phyloP scores from a whole-genome alignment of 1,284 basidiomycete genomes.

The Ustilago xerochloae region DNA sequence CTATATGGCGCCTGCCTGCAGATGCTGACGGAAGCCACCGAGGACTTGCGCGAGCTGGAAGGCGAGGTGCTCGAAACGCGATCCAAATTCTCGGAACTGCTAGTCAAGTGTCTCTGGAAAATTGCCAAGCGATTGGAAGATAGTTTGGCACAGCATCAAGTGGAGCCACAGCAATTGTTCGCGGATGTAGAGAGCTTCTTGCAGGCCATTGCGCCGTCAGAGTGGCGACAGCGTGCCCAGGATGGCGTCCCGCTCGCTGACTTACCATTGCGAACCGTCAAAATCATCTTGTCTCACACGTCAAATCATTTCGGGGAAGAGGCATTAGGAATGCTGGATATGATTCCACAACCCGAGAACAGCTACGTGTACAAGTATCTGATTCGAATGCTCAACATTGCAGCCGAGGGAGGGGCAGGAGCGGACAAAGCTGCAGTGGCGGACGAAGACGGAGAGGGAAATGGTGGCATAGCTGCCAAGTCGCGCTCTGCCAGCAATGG shows the following conservation, averaged over 20 bases:
- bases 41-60: slow-evolving; percentile 77
- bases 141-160: slow-evolving; percentile 81
- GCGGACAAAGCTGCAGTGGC: slow-evolving; percentile 33
- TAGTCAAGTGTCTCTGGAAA: slow-evolving; percentile 99
- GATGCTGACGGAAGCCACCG: slow-evolving; percentile 86
- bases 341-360: slow-evolving; percentile 59
- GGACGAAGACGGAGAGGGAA: slow-evolving; percentile 76
- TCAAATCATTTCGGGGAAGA: slow-evolving; percentile 57
- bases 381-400: slow-evolving; percentile 58
- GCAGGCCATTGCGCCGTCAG: slow-evolving; percentile 90
- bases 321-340: slow-evolving; percentile 57
- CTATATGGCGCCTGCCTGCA: slow-evolving; percentile 88
- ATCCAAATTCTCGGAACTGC: slow-evolving; percentile 91
- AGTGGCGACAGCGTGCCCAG: slow-evolving; percentile 90
- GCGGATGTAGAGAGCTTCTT: slow-evolving; percentile 95
- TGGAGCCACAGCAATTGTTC: slow-evolving; percentile 89
- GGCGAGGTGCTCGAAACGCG: slow-evolving; percentile 65
- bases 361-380: slow-evolving; percentile 64
- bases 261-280: slow-evolving; percentile 95
- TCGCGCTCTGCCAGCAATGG: slow-evolving; percentile 16
- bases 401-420: slow-evolving; percentile 22
- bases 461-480: slow-evolving; percentile 68
- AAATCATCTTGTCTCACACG: slow-evolving; percentile 72
- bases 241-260: slow-evolving; percentile 93
- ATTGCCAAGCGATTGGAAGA: slow-evolving; percentile 92